Base-by-base conservation (phyloP, 202 grass and related monocot genomes). In the Hordeum pubiflorum region DNA sequence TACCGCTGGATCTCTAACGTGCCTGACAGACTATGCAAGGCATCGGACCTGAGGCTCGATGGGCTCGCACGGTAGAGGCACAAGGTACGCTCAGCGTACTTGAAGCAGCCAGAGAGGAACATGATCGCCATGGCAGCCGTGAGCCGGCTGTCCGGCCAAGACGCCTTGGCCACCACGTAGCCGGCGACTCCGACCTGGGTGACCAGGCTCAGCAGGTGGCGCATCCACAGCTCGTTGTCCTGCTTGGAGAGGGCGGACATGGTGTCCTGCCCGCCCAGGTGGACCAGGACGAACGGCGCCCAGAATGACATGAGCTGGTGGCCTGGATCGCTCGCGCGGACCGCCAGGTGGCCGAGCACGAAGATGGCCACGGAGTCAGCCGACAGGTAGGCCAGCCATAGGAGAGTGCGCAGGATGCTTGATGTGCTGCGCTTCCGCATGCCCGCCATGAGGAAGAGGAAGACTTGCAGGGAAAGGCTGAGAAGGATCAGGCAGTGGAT, bases 1-100 rank as follows among this genome's bases (percentile, higher is more conserved):
- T n/a, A n/a, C n/a, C n/a, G n/a, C n/a, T 29, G 36, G 17, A 9
- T 81, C 79, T 24, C 6, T 68, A 66, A 81, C 60, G 66, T 74
- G 69, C 39, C 41, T 58, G n/a, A 0, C 80, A n/a, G n/a, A n/a
- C n/a, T n/a, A n/a, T n/a, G n/a, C n/a, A n/a, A n/a, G n/a, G n/a
- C n/a, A n/a, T n/a, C n/a, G n/a, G n/a, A n/a, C n/a, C n/a, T n/a
- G n/a, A n/a, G n/a, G n/a, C n/a, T n/a, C n/a, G n/a, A n/a, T 2
- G 57, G 40, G 10, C 44, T 82, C 12, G 80, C 69, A 3, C 41
- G 26, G 13, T 0, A 74, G 20, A 58, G 20, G 55, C 7, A 58
- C 3, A 23, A 22, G 3, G 20, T 58, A 10, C 55, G 55, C 3
- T 1, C 2, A 0, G 20, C 20, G 0, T 58, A 58, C 55, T 58